Percentiles rank a stretch among this genome's conserved stretches.
Evolutionary conservation across 768 basidiomycete genomes (phyloP).

Genomic region (Mycena capillaripes): DNA sequence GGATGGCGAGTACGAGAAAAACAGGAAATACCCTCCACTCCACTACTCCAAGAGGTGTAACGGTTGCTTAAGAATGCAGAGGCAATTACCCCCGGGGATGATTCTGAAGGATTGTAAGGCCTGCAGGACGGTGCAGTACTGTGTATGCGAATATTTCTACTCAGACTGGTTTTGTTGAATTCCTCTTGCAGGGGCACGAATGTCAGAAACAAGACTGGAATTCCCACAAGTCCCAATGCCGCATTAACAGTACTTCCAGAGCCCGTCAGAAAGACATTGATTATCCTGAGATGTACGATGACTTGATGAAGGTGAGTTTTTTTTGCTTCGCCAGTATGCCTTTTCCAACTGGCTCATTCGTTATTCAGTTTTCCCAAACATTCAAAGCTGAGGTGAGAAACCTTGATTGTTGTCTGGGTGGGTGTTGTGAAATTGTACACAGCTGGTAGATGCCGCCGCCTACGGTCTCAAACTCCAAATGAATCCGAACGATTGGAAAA

Average conservation of each 20-base stretch:
- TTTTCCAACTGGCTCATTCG: too few relatives aligned
- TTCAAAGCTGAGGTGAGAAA: background rate
- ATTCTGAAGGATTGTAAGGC: background rate
- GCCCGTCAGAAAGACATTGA: background rate
- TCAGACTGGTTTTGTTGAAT: background rate
- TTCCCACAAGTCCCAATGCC: background rate
- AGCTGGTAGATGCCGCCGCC: background rate
- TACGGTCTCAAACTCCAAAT: background rate
- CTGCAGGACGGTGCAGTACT: background rate
- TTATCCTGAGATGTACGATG: background rate
- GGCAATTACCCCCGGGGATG: background rate
- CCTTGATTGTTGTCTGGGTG: background rate
- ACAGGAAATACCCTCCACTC: background rate
- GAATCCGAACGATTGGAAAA: background rate
- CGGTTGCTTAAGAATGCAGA: background rate
- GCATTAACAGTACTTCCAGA: background rate
- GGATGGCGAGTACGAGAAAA: background rate
- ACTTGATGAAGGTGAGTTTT: background rate
- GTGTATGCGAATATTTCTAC: background rate
- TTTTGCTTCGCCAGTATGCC: background rate
- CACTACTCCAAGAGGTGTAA: background rate
- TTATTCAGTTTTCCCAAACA: conserved; percentile 4
- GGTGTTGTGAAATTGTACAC: background rate
- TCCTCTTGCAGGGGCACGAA: background rate
- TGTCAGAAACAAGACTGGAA: background rate